Percentiles rank a stretch among this genome's conserved stretches.
phyloP scores from a whole-genome alignment of 495 filamentous ascomycete species.

The Tuber aestivum region DNA sequence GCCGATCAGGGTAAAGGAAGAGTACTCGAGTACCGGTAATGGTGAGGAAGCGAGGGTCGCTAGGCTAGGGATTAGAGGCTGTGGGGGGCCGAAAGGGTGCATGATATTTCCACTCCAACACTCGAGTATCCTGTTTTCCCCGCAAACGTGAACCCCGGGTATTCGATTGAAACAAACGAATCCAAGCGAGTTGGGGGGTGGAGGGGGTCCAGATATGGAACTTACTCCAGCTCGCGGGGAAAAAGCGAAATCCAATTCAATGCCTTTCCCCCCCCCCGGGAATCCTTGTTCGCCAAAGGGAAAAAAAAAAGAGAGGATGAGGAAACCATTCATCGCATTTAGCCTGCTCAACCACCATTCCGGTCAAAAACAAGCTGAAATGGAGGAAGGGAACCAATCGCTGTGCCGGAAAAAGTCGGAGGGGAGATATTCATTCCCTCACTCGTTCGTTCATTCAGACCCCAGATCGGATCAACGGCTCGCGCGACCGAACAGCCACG shows the following conservation, averaged over 20 bases:
- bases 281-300: conserved; percentile 10
- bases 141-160: conserved; percentile 31
- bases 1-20: neutral
- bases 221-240: conserved; percentile 21
- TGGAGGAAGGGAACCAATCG: conserved; percentile 4
- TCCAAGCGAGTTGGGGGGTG: neutral
- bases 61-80: neutral
- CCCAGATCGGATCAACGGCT: conserved; percentile 33
- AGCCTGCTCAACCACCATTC: neutral
- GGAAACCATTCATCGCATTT: conserved; percentile 19
- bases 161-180: neutral
- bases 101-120: neutral
- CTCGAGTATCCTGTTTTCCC: conserved; percentile 13
- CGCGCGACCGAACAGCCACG: conserved; percentile 29
- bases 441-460: conserved; percentile 2
- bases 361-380: conserved; percentile 26
- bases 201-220: conserved; percentile 8
- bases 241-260: conserved; percentile 10
- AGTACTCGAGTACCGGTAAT: neutral
- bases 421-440: neutral
- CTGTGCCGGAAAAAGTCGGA: conserved; percentile 35
- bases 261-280: neutral
- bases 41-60: neutral
- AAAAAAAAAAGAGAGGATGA: conserved; percentile 19
- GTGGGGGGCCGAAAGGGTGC: neutral